Evolutionary conservation across 169 alveolate genomes (phyloP), one percentile per base, ranked within the genome.

Genomic region (Cryptosporidium parvum): DNA sequence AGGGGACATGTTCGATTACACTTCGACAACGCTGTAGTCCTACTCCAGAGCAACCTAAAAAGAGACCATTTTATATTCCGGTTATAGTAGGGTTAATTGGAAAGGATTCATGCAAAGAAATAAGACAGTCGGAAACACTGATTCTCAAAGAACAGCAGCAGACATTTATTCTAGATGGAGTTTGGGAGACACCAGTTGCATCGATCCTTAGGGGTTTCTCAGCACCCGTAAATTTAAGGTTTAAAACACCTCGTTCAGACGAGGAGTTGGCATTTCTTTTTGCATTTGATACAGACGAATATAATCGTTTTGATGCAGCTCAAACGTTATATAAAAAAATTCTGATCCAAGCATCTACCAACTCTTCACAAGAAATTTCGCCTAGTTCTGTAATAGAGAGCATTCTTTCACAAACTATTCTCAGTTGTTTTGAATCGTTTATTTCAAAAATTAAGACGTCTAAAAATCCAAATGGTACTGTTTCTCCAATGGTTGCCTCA

Each of bases 61-160:
- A 96, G 85, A 75, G 85, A 56, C 97, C 98, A 0, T 94, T 95
- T 75, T 96, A 94, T 75, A 95, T 96, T 67, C 98, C 98, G n/a
- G 86, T 96, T 23, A 86, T 92, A 53, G 85, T 96, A 37, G 97
- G 98, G 4, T 85, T 94, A 33, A 67, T 95, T 16, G 97, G 96
- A 16, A 95, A 91, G 39, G 61, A 75, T 7, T 72, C 93, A 12
- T 93, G 95, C 73, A 65, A 84, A 29, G 97, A 95, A 23, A 91
- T 70, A 67, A 92, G 93, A 45, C 67, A 51, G 35, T 92, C 92
- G 14, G 92, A 48, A 23, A 84, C 85, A 33, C 89, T 95, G 85
- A 94, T 94, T 75, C 91, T 93, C 62, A 93, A 89, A 31, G 94
- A 94, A 39, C 95, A 72, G 70, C 94, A 92, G 52, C 96, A 95